phyloP scores from a whole-genome alignment of 1,139 yeast genomes.

The Diutina scorzettiae region DNA sequence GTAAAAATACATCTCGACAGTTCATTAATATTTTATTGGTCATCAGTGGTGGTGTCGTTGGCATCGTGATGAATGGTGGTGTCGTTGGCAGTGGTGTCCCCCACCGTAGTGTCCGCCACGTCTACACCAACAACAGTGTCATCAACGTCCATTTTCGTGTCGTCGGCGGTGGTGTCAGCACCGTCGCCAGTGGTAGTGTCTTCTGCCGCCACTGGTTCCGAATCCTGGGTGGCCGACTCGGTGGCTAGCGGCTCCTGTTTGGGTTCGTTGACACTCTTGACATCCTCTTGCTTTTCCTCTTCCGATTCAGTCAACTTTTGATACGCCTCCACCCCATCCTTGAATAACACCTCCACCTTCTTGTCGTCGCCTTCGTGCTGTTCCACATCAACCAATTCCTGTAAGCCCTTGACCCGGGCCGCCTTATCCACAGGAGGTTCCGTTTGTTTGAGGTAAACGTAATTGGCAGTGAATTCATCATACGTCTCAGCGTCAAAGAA shows the following conservation, averaged over 20 bases:
- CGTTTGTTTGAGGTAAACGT: conserved; percentile 21
- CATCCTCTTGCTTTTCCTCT: neutral
- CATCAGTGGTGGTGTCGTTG: conserved; percentile 33
- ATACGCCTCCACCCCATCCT: conserved; percentile 23
- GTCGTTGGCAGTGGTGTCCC: conserved; percentile 17
- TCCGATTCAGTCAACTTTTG: conserved; percentile 7
- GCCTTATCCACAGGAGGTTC: neutral
- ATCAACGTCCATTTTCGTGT: neutral
- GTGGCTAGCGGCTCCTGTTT: neutral
- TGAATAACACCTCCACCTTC: conserved; percentile 19
- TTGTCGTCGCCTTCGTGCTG: conserved; percentile 18
- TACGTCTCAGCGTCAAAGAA: conserved; percentile 74
- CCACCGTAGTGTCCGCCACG: conserved; percentile 6
- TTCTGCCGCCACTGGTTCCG: neutral
- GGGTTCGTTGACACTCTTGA: no score
- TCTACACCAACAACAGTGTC: neutral
- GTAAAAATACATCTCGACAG: neutral
- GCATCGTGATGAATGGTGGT: conserved; percentile 33
- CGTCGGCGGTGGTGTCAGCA: neutral
- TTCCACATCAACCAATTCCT: neutral
- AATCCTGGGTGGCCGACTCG: neutral
- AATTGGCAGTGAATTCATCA: conserved; percentile 63
- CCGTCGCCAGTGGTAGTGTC: neutral
- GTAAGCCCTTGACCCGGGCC: neutral
- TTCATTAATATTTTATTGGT: conserved; percentile 8